Evolutionary conservation across 2,329 filamentous ascomycete species (phyloP).

Genomic region (Talaromyces amestolkiae): DNA sequence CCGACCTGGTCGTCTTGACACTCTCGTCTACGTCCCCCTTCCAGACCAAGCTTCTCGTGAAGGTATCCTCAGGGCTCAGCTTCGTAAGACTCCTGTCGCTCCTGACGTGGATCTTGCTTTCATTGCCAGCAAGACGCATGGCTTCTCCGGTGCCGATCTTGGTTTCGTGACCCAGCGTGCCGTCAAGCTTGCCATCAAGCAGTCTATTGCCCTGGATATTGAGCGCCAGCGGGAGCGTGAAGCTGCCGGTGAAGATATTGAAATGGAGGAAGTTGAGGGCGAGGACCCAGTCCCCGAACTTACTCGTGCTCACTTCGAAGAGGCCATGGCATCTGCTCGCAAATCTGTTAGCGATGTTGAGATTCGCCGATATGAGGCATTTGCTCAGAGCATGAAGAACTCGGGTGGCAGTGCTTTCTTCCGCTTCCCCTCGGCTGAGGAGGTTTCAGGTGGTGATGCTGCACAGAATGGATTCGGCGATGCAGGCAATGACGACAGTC

Average conservation of each 20-base stretch:
- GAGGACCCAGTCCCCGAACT: slow-evolving; percentile 96
- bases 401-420: slow-evolving; percentile 93
- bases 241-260: slow-evolving; percentile 69
- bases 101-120: slow-evolving; percentile 81
- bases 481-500: slow-evolving; percentile 89
- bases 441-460: slow-evolving; percentile 49
- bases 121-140: slow-evolving; percentile 96
- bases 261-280: slow-evolving; percentile 69
- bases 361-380: slow-evolving; percentile 96
- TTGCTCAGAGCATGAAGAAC: slow-evolving; percentile 99
- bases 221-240: slow-evolving; percentile 87
- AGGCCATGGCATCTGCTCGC: slow-evolving; percentile 94
- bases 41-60: slow-evolving; percentile 88
- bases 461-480: slow-evolving; percentile 67
- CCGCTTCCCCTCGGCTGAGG: slow-evolving; percentile 76
- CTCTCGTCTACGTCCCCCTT: slow-evolving; percentile 95
- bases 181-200: slow-evolving; percentile 99
- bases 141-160: slow-evolving; percentile 98
- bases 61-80: slow-evolving; percentile 88
- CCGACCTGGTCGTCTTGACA: slow-evolving; percentile 97
- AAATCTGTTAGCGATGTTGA: slow-evolving; percentile 94
- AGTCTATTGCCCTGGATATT: slow-evolving; percentile 85
- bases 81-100: slow-evolving; percentile 94
- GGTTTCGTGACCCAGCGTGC: slow-evolving; percentile 98
- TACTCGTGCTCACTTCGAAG: slow-evolving; percentile 95